A percentile compares a stretch with the other conserved stretches of the same genome.
These are phyloP conservation scores for Terfezia boudieri DNA, from an alignment of 495 filamentous ascomycete genomes.

Conservation along the genomic window DNA sequence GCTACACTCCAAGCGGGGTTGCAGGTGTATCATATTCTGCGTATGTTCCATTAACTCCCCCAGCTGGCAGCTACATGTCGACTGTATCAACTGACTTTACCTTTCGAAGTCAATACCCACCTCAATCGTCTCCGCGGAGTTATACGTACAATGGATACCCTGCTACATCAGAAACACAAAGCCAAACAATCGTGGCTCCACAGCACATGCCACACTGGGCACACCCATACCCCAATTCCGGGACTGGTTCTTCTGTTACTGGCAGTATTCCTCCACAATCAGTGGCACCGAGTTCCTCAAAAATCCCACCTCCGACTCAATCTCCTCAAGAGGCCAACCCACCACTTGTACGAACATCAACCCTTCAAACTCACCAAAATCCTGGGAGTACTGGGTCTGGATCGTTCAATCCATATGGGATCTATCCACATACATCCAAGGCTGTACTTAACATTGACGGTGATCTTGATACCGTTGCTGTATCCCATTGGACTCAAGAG, in stretches of 20 bases:
- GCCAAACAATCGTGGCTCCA: slow-evolving; percentile 14
- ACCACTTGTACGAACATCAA: slow-evolving; percentile 65
- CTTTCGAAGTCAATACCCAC: neutral
- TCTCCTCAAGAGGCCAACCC: slow-evolving; percentile 32
- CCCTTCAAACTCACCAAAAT: slow-evolving; percentile 34
- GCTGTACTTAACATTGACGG: slow-evolving; percentile 67
- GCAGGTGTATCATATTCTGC: neutral
- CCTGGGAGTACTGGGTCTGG: slow-evolving; percentile 20
- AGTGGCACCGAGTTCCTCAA: neutral
- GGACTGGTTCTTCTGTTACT: neutral
- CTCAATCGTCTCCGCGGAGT: neutral
- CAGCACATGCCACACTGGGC: slow-evolving; percentile 17
- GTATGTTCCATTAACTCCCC: neutral
- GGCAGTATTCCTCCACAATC: neutral
- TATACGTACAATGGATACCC: neutral
- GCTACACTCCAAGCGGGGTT: neutral
- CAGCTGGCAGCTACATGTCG: neutral
- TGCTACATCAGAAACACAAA: slow-evolving; percentile 9
- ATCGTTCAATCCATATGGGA: slow-evolving; percentile 55
- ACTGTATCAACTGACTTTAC: neutral
- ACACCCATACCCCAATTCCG: slow-evolving; percentile 14
- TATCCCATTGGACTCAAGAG: slow-evolving; percentile 49
- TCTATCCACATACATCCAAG: slow-evolving; percentile 50
- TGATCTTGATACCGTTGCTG: slow-evolving; percentile 55
- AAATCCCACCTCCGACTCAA: slow-evolving; percentile 14